Evolutionary conservation across 148 eudicot species (phyloP).

Genomic region (Fagopyrum tataricum): DNA sequence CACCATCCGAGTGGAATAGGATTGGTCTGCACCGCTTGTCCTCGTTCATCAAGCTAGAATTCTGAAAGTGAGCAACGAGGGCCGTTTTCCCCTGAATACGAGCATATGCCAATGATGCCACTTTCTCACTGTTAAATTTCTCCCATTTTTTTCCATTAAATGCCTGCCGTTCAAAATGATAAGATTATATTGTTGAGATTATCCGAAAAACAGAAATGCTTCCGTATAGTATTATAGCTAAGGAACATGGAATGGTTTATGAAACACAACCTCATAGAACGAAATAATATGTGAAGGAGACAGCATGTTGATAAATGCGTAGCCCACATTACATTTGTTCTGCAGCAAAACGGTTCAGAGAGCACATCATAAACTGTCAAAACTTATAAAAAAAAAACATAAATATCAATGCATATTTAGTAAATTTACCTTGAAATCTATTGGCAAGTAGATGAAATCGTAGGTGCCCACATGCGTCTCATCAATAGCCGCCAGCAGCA

Average conservation of each 20-base stretch:
- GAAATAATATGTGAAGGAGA: constrained; percentile 72
- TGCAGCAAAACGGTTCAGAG: constrained; percentile 30
- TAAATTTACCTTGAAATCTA: constrained; percentile 73
- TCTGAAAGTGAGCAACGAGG: constrained; percentile 77
- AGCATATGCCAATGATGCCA: constrained; percentile 87
- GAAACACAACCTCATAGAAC: constrained; percentile 55
- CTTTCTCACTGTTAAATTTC: constrained; percentile 90
- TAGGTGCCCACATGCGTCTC: constrained; percentile 73
- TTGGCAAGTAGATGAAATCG: constrained; percentile 89
- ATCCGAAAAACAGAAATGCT: too few species aligned
- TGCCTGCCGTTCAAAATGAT: constrained; percentile 31
- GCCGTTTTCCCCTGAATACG: constrained; percentile 84
- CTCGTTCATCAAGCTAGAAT: constrained; percentile 93
- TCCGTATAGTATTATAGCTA: background rate
- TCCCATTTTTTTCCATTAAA: constrained; percentile 96
- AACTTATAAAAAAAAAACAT: background rate
- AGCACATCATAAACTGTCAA: constrained; percentile 9
- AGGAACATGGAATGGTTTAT: background rate
- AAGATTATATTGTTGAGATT: background rate
- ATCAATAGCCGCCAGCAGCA: constrained; percentile 85
- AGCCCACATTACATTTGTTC: constrained; percentile 98
- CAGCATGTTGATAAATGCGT: constrained; percentile 91
- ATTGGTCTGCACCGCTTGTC: constrained; percentile 90
- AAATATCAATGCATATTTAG: background rate
- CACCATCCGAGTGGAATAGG: constrained; percentile 61